Evolutionary conservation across 441 rosid genomes (phyloP), one percentile per base, ranked within the genome.

Genomic region (Geranium incanum): DNA sequence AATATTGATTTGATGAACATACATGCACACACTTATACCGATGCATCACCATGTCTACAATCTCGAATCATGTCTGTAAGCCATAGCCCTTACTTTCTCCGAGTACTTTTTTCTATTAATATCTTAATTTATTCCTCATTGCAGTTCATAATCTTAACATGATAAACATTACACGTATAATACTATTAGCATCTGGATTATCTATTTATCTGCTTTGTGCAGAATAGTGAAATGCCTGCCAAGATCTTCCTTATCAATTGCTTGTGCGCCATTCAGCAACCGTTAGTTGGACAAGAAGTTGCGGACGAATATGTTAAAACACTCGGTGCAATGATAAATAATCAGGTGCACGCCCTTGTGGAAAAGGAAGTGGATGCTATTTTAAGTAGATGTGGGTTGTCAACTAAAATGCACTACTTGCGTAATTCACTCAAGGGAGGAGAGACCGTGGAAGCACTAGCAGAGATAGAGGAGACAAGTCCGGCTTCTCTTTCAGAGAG

Each of bases 231-330:
- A 82, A 83, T 86, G 66, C 93, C 97, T 11, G 83, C 97, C 21
- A 92, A 89, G 78, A 88, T 95, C 66, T 95, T 95, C 89, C 95
- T 95, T 72, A 83, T 95, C 84, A 95, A 95, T 83, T 92, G 97
- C 81, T 71, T 92, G 74, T 87, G 89, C 69, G 89, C 96, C 41
- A 88, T 92, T 81, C 97, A 89, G 62, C 97, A 89, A 78, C 97
- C 98, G 8, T 76, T 92, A 68, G 81, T 82, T 12, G 78, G 90
- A 76, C 91, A 86, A 9, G 89, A 89, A 11, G 91, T 87, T 43
- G 96, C 98, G 0, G 79, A 88, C 37, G 89, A 85, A 72, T 95
- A 89, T 48, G 92, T 81, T 15, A 83, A 86, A 81, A 91, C 86
- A 77, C 86, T 92, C 6, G 88, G 87, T 59, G 77, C 75, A 19